Evolutionary conservation across 495 filamentous ascomycete species (phyloP).

Genomic region (Penicillium silybi): DNA sequence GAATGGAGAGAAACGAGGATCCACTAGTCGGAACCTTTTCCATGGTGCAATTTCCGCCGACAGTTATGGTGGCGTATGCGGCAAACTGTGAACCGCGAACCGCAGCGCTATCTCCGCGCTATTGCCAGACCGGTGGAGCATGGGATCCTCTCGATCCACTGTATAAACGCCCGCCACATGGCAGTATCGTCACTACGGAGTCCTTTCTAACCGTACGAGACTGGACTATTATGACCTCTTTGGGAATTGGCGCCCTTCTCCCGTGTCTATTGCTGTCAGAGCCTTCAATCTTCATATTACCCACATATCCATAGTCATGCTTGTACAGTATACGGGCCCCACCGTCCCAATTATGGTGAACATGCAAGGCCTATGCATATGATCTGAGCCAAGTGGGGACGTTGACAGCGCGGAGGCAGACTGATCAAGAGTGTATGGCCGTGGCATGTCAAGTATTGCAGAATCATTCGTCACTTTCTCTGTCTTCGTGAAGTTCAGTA

Average conservation of each 20-base stretch:
- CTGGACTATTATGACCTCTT: neutral
- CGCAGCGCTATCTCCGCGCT: constrained; percentile 6
- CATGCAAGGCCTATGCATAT: neutral
- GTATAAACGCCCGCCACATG: constrained; percentile 1
- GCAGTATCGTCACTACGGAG: neutral
- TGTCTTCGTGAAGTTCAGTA: neutral
- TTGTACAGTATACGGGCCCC: neutral
- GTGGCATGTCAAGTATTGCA: neutral
- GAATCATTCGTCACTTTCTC: neutral
- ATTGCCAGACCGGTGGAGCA: constrained; percentile 9
- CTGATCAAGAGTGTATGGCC: neutral
- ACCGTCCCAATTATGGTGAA: no score
- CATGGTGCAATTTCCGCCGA: neutral
- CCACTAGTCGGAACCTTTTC: neutral
- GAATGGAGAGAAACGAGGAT: neutral
- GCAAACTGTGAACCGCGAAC: neutral
- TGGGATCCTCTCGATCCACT: neutral
- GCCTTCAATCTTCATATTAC: neutral
- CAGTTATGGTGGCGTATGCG: neutral
- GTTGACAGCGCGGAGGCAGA: neutral
- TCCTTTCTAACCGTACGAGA: neutral
- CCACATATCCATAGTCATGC: neutral
- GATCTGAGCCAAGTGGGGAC: neutral
- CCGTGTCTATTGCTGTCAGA: neutral
- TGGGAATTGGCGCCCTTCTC: neutral